A percentile compares a stretch with the other conserved stretches of the same genome.
Evolutionary conservation across 108 stramenopile genomes (phyloP).

Genomic region (Skeletonema menzelii): DNA sequence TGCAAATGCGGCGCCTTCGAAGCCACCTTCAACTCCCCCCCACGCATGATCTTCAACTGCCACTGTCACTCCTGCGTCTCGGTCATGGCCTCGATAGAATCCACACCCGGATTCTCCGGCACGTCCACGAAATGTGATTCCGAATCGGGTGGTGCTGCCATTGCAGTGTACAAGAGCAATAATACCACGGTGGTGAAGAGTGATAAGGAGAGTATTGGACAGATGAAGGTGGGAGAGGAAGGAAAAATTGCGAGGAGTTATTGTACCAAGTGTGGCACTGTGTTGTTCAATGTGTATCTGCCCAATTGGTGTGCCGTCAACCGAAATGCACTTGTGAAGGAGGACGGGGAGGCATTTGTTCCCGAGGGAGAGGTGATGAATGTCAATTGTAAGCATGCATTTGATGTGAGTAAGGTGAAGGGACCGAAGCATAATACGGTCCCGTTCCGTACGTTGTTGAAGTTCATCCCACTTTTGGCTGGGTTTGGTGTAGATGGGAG

Average conservation of each 20-base stretch:
- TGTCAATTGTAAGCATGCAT: constrained; percentile 24
- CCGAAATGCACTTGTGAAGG: constrained; percentile 21
- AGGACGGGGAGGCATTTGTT: constrained; percentile 13
- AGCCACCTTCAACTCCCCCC: constrained; percentile 24
- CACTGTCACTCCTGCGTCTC: constrained; percentile 44
- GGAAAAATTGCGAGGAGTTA: constrained; percentile 24
- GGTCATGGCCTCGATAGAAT: no score
- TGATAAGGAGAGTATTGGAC: constrained; percentile 23
- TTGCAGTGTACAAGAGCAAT: constrained; percentile 28
- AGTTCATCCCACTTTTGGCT: constrained; percentile 13
- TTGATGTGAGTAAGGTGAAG: constrained; percentile 14
- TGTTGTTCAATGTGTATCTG: constrained; percentile 21
- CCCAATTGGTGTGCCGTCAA: constrained; percentile 37
- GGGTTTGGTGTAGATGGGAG: constrained; percentile 17
- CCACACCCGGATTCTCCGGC: constrained; percentile 19
- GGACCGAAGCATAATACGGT: constrained; percentile 18
- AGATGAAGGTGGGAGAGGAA: constrained; percentile 24
- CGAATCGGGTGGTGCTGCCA: constrained; percentile 12
- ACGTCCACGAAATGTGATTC: constrained; percentile 18
- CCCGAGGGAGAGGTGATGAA: constrained; percentile 9
- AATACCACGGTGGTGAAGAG: constrained; percentile 26
- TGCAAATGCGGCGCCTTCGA: constrained; percentile 46
- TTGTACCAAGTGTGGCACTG: constrained; percentile 26
- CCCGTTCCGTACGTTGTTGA: constrained; percentile 24
- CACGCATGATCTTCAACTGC: constrained; percentile 32